phyloP scores from a whole-genome alignment of 306 rosid genomes.

The Dryas drummondii region DNA sequence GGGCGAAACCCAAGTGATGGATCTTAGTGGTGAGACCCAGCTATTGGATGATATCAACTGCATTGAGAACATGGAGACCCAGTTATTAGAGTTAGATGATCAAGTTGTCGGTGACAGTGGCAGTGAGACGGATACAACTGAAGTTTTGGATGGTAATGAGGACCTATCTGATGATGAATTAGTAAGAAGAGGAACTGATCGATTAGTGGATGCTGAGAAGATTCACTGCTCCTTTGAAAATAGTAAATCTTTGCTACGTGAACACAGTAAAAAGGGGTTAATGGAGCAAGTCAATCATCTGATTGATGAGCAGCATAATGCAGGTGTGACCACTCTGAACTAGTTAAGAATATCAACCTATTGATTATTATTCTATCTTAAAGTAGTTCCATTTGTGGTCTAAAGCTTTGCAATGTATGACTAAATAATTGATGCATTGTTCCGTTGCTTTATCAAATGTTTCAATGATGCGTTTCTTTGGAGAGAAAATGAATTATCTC shows the following conservation, averaged over 20 bases:
- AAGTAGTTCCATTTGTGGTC: conserved; percentile 1
- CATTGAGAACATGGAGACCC: conserved; percentile 35
- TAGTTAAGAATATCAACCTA: neutral
- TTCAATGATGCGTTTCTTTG: neutral
- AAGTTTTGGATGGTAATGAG: conserved; percentile 40
- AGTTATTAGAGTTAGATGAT: conserved; percentile 41
- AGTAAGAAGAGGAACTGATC: conserved; percentile 10
- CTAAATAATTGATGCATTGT: neutral
- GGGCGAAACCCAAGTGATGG: conserved; percentile 56
- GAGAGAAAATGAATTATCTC: neutral
- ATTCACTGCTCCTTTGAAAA: neutral
- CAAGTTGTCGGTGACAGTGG: conserved; percentile 28
- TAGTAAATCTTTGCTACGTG: neutral
- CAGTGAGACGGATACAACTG: conserved; percentile 45
- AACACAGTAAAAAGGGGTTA: conserved; percentile 20
- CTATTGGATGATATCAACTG: conserved; percentile 42
- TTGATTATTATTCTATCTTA: neutral
- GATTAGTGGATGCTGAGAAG: conserved; percentile 26
- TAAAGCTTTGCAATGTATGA: neutral
- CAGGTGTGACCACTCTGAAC: conserved; percentile 41
- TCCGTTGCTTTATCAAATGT: neutral
- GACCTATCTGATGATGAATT: conserved; percentile 33
- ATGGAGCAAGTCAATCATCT: conserved; percentile 16
- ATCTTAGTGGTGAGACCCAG: conserved; percentile 45
- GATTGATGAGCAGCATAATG: conserved; percentile 19